Base-by-base conservation (phyloP, 169 alveolate species). In the Fabrea salina region DNA sequence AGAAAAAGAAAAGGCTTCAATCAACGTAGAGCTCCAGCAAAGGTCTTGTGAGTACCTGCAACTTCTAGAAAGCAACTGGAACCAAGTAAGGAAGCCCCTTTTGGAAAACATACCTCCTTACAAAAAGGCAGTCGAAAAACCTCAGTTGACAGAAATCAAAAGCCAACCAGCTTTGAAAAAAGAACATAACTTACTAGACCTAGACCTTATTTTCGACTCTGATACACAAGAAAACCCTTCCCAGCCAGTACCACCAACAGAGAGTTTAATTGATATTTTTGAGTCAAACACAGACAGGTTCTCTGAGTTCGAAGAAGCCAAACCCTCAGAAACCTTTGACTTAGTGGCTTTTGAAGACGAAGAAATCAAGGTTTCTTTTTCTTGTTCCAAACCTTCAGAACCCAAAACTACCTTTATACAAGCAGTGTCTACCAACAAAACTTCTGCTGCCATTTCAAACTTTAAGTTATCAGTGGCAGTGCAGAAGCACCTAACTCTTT, bases 1-100 rank as follows among this genome's bases (percentile, higher is more conserved):
- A 27, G 56, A 58, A 7, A 22, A 30, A 2, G 56, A 66, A 11
- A 47, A 80, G 3, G 59, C 33, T 5, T 47, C 56, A 47, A 50
- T 70, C 51, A 82, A 71, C 47, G 74, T 86, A 19, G 91, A 86
- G 43, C 59, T 86, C 2, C 84, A 86, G 59, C 82, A 86, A 64
- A 76, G 91, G 72, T 82, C 91, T 19, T 86, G 91, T 50, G 91
- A 86, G 74, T 86, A 68, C 58, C 19, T 86, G 49, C 41, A 80
- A 25, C 35, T 86, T 4, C 74, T 85, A 40, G 91, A 82, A 37
- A 43, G 40, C 11, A 70, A 43, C 16, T 85, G 88, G 88, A 86
- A 85, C 32, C 32, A 22, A 1, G 44, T 67, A 37, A 37, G 78
- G 16, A 41, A 25, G 13, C 78, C 78, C 1, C 30, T 67, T 11